A percentile compares a stretch with the other conserved stretches of the same genome.
Evolutionary conservation across 805 yeast genomes (phyloP).

Genomic region (Yamadazyma kitorensis): DNA sequence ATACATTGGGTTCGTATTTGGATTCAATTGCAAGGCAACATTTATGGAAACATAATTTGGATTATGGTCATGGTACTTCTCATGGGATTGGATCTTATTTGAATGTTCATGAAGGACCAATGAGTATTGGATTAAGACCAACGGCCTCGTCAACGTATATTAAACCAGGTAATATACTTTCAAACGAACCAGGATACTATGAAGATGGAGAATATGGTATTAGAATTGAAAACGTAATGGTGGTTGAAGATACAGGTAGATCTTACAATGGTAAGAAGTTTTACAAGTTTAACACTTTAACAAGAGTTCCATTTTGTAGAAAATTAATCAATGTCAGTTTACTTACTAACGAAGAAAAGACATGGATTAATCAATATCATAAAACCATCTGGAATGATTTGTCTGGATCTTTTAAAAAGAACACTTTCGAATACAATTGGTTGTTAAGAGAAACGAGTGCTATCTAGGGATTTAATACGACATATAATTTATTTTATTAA

Average conservation of each 20-base stretch:
- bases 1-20: constrained; percentile 51
- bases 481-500: no score
- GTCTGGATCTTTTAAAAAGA: constrained; percentile 33
- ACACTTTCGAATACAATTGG: constrained; percentile 45
- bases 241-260: constrained; percentile 39
- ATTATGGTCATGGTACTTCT: constrained; percentile 63
- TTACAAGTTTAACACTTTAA: constrained; percentile 76
- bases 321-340: constrained; percentile 62
- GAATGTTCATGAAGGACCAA: constrained; percentile 63
- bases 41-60: constrained; percentile 55
- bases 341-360: constrained; percentile 58
- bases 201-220: constrained; percentile 60
- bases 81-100: constrained; percentile 64
- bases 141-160: constrained; percentile 43
- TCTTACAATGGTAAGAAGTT: constrained; percentile 53
- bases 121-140: constrained; percentile 57
- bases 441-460: constrained; percentile 44
- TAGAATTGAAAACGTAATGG: constrained; percentile 52
- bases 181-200: constrained; percentile 65
- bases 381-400: constrained; percentile 51
- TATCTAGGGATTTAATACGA: no score
- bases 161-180: constrained; percentile 52
- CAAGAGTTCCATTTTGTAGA: constrained; percentile 77
- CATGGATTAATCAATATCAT: constrained; percentile 72
- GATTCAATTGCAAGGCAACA: constrained; percentile 59